A percentile compares a stretch with the other conserved stretches of the same genome.
phyloP scores from a whole-genome alignment of 2,329 filamentous ascomycete genomes.

The Endothia cerciana region DNA sequence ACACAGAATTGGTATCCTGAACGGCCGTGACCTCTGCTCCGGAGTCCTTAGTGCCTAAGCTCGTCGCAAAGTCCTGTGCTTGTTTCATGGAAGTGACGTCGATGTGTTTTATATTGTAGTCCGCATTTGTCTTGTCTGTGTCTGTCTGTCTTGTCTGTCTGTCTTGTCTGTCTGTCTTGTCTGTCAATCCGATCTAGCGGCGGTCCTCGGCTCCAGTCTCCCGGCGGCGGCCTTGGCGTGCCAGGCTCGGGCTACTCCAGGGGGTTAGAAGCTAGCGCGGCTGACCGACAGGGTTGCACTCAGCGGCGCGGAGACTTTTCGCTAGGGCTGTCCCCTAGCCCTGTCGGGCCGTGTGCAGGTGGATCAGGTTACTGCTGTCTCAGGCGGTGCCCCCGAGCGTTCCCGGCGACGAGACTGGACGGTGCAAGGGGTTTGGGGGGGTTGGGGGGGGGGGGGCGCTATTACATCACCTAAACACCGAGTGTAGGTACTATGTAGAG shows the following conservation, averaged over 20 bases:
- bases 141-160: too few species aligned
- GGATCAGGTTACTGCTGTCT: neutral
- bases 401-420: neutral
- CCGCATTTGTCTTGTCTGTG: neutral
- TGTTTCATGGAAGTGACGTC: neutral
- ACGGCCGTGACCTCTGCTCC: neutral
- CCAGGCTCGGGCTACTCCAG: neutral
- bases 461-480: neutral
- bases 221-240: too few species aligned
- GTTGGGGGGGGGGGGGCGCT: neutral
- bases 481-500: too few species aligned
- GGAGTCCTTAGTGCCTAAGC: neutral
- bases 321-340: neutral
- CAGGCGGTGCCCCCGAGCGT: neutral
- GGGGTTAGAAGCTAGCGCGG: neutral
- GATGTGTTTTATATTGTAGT: neutral
- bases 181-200: too few species aligned
- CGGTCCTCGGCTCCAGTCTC: too few species aligned
- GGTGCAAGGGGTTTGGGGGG: neutral
- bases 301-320: neutral
- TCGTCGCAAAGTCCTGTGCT: neutral
- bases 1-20: slow-evolving; percentile 1
- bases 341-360: slow-evolving; percentile 1
- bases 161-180: too few species aligned
- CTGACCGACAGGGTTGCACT: neutral